phyloP scores from a whole-genome alignment of 106 monocot species.

The Cymbidium sinense region DNA sequence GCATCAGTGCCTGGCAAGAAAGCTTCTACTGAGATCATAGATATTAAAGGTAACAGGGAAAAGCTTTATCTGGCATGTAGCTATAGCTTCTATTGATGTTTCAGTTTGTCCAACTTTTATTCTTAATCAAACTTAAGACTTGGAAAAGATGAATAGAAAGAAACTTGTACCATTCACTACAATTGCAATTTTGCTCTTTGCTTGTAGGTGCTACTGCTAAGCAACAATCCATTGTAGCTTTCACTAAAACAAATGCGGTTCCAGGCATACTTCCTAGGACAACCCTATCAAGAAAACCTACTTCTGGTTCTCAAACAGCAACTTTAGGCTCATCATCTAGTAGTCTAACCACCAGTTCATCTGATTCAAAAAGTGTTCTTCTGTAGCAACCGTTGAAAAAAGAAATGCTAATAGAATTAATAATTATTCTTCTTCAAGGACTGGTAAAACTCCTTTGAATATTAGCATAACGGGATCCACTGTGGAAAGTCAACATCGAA shows the following conservation, averaged over 20 bases:
- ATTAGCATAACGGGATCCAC: neutral
- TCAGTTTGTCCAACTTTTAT: neutral
- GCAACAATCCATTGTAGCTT: neutral
- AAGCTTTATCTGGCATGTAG: neutral
- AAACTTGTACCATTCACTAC: too few species aligned
- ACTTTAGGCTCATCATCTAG: neutral
- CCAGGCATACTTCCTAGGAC: neutral
- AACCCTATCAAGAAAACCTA: neutral
- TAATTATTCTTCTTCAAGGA: neutral
- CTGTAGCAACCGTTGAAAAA: neutral
- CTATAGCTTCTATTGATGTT: neutral
- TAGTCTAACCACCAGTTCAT: neutral
- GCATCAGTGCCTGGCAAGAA: constrained; percentile 1
- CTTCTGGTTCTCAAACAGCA: neutral
- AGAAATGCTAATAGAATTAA: constrained; percentile 3
- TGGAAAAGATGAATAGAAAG: neutral
- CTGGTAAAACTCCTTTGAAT: neutral
- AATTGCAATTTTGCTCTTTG: neutral
- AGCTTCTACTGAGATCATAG: neutral
- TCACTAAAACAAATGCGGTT: neutral
- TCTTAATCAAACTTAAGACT: neutral
- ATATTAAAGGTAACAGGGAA: neutral
- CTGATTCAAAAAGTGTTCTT: neutral
- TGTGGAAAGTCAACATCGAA: neutral
- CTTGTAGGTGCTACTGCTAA: neutral